Conservation (phyloP, 2,329 filamentous ascomycete genomes). For the Talaromyces sp. region DNA sequence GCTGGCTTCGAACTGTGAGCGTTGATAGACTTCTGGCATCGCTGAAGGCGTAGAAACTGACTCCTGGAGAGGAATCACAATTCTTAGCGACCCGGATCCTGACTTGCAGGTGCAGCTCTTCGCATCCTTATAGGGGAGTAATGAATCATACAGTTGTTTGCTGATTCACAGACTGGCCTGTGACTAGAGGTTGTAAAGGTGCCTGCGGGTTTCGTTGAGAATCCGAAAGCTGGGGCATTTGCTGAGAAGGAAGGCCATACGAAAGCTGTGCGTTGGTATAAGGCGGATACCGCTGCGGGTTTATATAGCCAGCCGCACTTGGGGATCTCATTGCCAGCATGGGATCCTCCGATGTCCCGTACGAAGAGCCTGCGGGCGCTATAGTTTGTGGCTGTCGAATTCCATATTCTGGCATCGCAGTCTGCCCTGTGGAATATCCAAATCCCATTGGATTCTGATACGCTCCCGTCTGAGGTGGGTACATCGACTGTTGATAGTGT, state of each 20-base stretch:
- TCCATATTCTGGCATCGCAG: constrained; percentile 31
- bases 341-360: constrained; percentile 15
- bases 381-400: constrained; percentile 23
- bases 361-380: constrained; percentile 12
- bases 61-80: constrained; percentile 24
- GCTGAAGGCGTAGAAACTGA: constrained; percentile 31
- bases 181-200: constrained; percentile 30
- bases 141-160: constrained; percentile 33
- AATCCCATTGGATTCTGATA: constrained; percentile 32
- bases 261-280: constrained; percentile 25
- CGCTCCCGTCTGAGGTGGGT: constrained; percentile 11
- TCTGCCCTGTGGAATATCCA: constrained; percentile 28
- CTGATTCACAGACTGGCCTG: constrained; percentile 25
- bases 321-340: constrained; percentile 18
- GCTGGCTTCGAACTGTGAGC: constrained; percentile 26
- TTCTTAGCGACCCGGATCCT: constrained; percentile 23
- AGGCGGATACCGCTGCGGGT: constrained; percentile 13
- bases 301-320: constrained; percentile 13
- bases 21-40: constrained; percentile 31
- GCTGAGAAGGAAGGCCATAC: constrained; percentile 29
- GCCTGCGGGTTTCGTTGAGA: constrained; percentile 31
- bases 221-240: constrained; percentile 31
- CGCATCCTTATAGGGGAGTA: constrained; percentile 3
- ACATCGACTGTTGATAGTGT: constrained; percentile 28
- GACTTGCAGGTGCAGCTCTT: constrained; percentile 17